phyloP scores from a whole-genome alignment of 495 filamentous ascomycete species.

The Apiosordaria backusii region DNA sequence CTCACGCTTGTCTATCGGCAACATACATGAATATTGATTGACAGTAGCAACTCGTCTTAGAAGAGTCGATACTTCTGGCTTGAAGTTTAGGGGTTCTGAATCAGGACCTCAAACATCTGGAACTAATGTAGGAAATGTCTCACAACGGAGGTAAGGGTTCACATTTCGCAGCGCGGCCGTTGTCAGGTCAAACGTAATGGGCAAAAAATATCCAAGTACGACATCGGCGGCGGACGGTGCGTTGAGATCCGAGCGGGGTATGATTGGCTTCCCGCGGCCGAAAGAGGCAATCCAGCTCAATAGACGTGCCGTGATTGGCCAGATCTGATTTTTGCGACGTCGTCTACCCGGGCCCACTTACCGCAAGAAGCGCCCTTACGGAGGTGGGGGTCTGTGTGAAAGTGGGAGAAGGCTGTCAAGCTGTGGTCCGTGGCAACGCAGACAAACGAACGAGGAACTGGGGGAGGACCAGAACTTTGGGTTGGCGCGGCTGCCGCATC shows the following conservation, averaged over 20 bases:
- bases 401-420: background rate
- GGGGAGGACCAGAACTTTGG: background rate
- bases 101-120: background rate
- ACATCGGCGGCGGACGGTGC: background rate
- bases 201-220: too few relatives aligned
- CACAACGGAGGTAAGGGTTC: background rate
- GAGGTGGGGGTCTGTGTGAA: background rate
- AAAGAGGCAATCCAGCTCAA: conserved; percentile 23
- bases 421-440: conserved; percentile 6
- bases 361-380: background rate
- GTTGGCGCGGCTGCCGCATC: conserved; percentile 3
- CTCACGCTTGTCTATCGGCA: background rate
- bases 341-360: background rate
- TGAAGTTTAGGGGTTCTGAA: background rate
- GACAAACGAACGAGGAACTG: background rate
- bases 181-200: background rate
- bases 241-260: background rate
- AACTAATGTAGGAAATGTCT: background rate
- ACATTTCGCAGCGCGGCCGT: too few relatives aligned
- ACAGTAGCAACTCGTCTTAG: too few relatives aligned
- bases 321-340: background rate
- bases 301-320: conserved; percentile 17
- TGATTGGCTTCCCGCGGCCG: conserved; percentile 2
- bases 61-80: background rate
- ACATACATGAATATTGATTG: background rate